Base-by-base conservation (phyloP, 2,329 filamentous ascomycete genomes). In the Epichloe bromicola region DNA sequence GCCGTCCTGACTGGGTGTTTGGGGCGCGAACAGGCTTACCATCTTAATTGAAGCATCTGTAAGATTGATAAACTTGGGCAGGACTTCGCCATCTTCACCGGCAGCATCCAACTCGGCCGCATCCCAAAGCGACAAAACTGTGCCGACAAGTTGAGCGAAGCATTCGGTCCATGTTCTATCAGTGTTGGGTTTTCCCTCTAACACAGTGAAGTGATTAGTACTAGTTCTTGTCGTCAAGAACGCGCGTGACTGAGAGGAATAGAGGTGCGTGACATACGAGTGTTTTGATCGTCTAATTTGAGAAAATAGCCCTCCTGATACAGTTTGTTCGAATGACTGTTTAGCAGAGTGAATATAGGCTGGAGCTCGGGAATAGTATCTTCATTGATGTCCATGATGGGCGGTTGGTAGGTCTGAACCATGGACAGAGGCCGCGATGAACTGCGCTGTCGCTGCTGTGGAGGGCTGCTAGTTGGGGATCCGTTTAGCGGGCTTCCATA, bases 261-360 rank as follows among this genome's bases (percentile, higher is more conserved):
- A 4, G 43, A 51, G 40, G 41, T 19, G 41, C 36, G 53, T 79
- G 17, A 40, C 88, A 60, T 78, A 95, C 90, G 83, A 51, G 82
- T 84, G 63, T 97, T 94, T 59, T 95, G 82, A 67, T 98, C 93
- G 66, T 96, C 91, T 46, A 98, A 74, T 70, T 97, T 98, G 59
- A 98, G 71, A 59, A 98, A 97, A 64, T 97, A 98, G 38, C 93
- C 93, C 70, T 98, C 93, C 60, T 96, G 90, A 66, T 97, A 98
- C 51, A 97, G 74, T 70, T 97, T 97, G 68, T 96, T 96, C 52
- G 82, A 85, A 67, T 98, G 93, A 68, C 85, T 93, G 70, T 95
- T 97, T 57, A 98, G 78, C 63, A 88, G 93, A 54, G 81, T 87
- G 68, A 97, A 97, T 61, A 97, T 90, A 56, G 90, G 91, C 70